These are phyloP conservation scores for Lipomyces anomalus DNA, from an alignment of 805 yeast species.

Conservation along the genomic window DNA sequence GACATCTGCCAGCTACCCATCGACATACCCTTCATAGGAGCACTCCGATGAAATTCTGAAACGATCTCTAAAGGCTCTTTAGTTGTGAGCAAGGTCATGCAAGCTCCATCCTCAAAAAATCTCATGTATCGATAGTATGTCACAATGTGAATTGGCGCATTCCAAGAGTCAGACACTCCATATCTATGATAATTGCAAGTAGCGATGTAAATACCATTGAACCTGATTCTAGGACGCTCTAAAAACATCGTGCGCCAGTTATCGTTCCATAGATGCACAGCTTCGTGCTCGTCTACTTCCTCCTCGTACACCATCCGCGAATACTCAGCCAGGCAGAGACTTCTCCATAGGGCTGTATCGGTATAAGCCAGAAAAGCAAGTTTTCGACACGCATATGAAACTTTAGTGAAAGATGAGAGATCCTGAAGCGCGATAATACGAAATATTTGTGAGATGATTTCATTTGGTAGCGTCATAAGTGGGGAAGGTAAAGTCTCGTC, in stretches of 20 bases:
- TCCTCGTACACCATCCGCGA: conserved; percentile 25
- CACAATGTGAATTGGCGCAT: conserved; percentile 71
- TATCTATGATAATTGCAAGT: conserved; percentile 78
- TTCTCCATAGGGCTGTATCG: conserved; percentile 26
- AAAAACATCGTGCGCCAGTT: conserved; percentile 47
- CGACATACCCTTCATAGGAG: conserved; percentile 22
- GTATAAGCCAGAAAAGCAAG: conserved; percentile 27
- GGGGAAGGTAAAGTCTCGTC: conserved; percentile 16
- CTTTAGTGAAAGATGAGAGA: conserved; percentile 26
- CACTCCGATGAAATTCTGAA: conserved; percentile 41
- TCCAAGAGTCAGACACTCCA: conserved; percentile 67
- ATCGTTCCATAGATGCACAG: conserved; percentile 9
- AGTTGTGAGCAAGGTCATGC: conserved; percentile 62
- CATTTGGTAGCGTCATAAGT: conserved; percentile 20
- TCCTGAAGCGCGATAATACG: conserved; percentile 27
- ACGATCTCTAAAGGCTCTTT: conserved; percentile 67
- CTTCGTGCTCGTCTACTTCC: conserved; percentile 19
- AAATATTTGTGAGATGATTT: conserved; percentile 24
- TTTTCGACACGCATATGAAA: conserved; percentile 26
- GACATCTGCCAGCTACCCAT: conserved; percentile 21
- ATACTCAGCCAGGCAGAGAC: conserved; percentile 27
- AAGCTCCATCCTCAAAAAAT: conserved; percentile 72
- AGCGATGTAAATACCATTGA: conserved; percentile 78
- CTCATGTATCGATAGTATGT: conserved; percentile 83
- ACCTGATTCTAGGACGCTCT: conserved; percentile 71